Evolutionary conservation across 345 rosid genomes (phyloP).

Genomic region (Pistacia integerrima): DNA sequence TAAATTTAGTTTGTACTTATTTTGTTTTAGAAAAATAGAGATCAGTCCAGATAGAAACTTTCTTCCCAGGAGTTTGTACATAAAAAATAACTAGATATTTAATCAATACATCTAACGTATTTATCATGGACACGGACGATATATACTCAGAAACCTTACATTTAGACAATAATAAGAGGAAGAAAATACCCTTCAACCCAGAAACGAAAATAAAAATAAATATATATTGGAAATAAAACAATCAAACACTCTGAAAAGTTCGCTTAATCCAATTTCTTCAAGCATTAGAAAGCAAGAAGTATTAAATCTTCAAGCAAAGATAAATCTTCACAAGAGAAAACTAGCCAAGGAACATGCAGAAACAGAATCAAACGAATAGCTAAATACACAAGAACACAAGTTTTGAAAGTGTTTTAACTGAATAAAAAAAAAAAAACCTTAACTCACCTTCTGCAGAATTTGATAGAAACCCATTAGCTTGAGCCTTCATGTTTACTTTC

Average conservation of each 20-base stretch:
- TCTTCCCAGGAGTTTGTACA: background rate
- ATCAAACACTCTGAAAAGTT: background rate
- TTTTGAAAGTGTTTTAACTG: conserved; percentile 2
- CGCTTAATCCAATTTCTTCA: background rate
- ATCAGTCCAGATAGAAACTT: conserved; percentile 6
- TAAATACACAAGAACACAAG: background rate
- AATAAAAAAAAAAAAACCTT: background rate
- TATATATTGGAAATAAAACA: background rate
- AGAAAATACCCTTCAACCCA: background rate
- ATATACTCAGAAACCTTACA: background rate
- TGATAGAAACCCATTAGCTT: conserved; percentile 71
- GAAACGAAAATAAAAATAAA: background rate
- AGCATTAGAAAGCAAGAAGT: background rate
- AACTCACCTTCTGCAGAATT: conserved; percentile 73
- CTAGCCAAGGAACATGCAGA: background rate
- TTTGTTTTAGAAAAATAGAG: background rate
- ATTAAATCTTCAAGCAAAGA: background rate
- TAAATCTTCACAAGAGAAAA: background rate
- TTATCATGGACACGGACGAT: background rate
- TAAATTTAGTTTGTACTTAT: background rate
- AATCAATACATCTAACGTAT: background rate
- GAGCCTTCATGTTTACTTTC: conserved; percentile 76
- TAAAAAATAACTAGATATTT: background rate
- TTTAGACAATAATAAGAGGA: background rate
- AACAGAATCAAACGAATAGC: background rate